These are phyloP conservation scores for Solanum dulcamara DNA, from an alignment of 257 asterid genomes.

Conservation along the genomic window DNA sequence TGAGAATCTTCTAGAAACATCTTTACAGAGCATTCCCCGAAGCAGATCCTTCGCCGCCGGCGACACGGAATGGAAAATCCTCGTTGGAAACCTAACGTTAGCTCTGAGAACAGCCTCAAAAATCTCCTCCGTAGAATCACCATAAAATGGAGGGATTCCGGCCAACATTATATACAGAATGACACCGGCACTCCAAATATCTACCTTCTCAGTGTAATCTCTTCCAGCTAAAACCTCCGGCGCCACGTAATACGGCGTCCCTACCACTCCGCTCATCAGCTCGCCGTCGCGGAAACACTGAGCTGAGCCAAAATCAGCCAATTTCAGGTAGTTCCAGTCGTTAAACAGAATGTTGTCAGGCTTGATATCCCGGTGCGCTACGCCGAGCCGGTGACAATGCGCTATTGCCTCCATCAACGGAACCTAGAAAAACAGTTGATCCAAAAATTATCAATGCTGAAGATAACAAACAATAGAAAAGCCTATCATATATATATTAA, in stretches of 20 bases:
- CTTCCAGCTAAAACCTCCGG: slow-evolving; percentile 21
- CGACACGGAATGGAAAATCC: slow-evolving; percentile 14
- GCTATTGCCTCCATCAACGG: slow-evolving; percentile 71
- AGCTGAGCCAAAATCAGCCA: slow-evolving; percentile 78
- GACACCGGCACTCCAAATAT: slow-evolving; percentile 30
- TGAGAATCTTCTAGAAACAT: slow-evolving; percentile 22
- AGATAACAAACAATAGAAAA: neutral
- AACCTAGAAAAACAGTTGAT: slow-evolving; percentile 12
- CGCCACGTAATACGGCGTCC: slow-evolving; percentile 29
- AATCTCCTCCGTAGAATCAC: slow-evolving; percentile 17
- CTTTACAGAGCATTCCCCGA: slow-evolving; percentile 23
- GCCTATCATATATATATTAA: neutral
- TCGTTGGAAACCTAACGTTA: slow-evolving; percentile 21
- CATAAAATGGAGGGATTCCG: slow-evolving; percentile 28
- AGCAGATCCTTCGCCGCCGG: slow-evolving; percentile 25
- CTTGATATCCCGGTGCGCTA: slow-evolving; percentile 74
- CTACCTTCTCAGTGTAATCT: slow-evolving; percentile 17
- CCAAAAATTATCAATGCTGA: neutral
- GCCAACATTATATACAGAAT: slow-evolving; percentile 27
- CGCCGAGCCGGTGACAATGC: slow-evolving; percentile 54
- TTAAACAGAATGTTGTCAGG: slow-evolving; percentile 69
- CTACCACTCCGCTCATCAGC: slow-evolving; percentile 21
- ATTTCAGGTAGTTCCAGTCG: slow-evolving; percentile 36
- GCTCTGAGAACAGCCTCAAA: slow-evolving; percentile 25
- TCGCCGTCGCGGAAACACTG: slow-evolving; percentile 32